These are phyloP conservation scores for Theileria annulata DNA, from an alignment of 169 alveolate genomes.

Conservation along the genomic window DNA sequence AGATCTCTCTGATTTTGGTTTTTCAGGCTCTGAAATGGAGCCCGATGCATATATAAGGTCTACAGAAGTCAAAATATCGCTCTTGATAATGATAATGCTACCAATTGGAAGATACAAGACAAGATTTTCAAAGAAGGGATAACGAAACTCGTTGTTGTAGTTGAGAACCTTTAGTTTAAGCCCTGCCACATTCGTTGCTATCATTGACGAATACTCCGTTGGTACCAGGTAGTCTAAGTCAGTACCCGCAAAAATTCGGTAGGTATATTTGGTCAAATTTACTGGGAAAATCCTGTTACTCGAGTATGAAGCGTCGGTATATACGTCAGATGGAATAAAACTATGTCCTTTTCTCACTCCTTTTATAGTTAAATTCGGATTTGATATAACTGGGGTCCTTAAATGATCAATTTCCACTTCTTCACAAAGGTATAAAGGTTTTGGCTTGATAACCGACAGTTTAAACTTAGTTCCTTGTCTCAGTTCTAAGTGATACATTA, in stretches of 20 bases:
- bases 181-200: constrained; percentile 4
- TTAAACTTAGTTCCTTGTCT: neutral
- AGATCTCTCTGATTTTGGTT: neutral
- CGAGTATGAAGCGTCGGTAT: constrained; percentile 10
- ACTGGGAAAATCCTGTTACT: constrained; percentile 2
- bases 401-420: neutral
- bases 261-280: constrained; percentile 4
- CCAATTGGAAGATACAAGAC: neutral
- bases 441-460: neutral
- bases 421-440: neutral
- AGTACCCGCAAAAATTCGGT: neutral
- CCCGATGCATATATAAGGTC: constrained; percentile 8
- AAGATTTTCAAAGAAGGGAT: neutral
- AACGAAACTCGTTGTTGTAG: too few species aligned
- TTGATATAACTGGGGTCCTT: neutral
- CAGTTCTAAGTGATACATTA: neutral
- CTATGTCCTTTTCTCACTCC: neutral
- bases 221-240: neutral
- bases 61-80: neutral
- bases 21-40: constrained; percentile 9
- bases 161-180: neutral
- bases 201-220: neutral
- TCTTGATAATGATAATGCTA: constrained; percentile 1
- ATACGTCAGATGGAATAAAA: neutral
- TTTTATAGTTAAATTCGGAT: neutral